Conservation (phyloP, 2,329 filamentous ascomycete genomes). For the Aurifilum marmelostoma region DNA sequence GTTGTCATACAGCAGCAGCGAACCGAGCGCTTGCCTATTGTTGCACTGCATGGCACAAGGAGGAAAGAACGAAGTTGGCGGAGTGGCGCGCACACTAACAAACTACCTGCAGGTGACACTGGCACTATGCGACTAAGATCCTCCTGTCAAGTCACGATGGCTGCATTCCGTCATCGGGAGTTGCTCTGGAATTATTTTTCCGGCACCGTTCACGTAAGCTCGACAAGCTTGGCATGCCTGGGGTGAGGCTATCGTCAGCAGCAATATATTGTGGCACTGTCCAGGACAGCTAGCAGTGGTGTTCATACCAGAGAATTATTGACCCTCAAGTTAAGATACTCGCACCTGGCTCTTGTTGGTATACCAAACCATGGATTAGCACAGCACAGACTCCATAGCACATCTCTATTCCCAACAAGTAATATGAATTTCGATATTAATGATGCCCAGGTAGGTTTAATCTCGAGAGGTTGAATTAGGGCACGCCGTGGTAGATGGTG, state of each 20-base stretch:
- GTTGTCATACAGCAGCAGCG: background rate
- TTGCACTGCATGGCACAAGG: background rate
- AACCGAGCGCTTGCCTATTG: background rate
- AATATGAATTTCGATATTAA: background rate
- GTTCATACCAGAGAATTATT: background rate
- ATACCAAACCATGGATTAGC: background rate
- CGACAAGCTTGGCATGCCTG: background rate
- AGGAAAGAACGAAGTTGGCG: background rate
- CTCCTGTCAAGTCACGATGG: background rate
- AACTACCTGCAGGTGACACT: background rate
- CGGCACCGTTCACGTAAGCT: background rate
- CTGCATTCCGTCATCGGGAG: background rate
- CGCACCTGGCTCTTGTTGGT: background rate
- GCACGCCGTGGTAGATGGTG: no score
- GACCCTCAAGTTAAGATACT: background rate
- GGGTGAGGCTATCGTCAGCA: background rate
- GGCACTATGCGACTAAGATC: background rate
- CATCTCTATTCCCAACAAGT: no score
- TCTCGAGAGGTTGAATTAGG: no score
- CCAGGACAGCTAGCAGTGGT: background rate
- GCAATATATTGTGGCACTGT: background rate
- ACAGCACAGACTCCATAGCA: background rate
- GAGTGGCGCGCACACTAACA: constrained; percentile 1
- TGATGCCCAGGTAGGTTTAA: background rate
- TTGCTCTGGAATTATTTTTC: background rate